These are phyloP conservation scores for Hypomyces rosellus DNA, from an alignment of 2,329 filamentous ascomycete genomes.

Conservation along the genomic window DNA sequence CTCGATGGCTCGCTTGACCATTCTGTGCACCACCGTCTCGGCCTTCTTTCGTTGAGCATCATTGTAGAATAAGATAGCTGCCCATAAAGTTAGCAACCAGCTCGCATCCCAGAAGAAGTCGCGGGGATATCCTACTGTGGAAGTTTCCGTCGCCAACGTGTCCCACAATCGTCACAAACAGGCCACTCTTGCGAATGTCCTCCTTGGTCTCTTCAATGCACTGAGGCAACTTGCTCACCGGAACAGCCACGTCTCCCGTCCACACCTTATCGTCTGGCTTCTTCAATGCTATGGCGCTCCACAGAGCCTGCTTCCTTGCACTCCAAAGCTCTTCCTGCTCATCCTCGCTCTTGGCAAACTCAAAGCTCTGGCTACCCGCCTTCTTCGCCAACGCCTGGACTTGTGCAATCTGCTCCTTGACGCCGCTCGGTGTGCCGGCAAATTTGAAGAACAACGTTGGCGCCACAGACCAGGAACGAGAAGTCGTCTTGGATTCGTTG, in stretches of 20 bases:
- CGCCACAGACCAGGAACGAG: constrained; percentile 61
- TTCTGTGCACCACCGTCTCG: constrained; percentile 68
- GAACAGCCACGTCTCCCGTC: constrained; percentile 83
- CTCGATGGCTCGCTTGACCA: constrained; percentile 81
- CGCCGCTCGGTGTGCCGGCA: constrained; percentile 58
- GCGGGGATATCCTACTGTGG: constrained; percentile 41
- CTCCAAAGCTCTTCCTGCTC: constrained; percentile 78
- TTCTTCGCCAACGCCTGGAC: constrained; percentile 58
- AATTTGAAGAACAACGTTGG: constrained; percentile 86
- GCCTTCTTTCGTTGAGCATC: constrained; percentile 61
- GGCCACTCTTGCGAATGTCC: constrained; percentile 36
- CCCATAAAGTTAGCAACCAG: not conserved
- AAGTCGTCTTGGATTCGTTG: constrained; percentile 60
- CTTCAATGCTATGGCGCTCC: constrained; percentile 67
- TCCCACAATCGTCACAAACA: constrained; percentile 53
- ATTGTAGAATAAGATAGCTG: constrained; percentile 53
- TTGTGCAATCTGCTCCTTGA: constrained; percentile 71
- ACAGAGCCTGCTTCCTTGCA: constrained; percentile 76
- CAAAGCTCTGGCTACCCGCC: constrained; percentile 61
- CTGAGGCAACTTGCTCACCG: constrained; percentile 64
- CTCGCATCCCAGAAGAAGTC: not conserved
- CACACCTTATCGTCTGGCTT: constrained; percentile 66
- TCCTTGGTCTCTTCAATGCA: constrained; percentile 68
- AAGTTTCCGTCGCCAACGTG: constrained; percentile 78
- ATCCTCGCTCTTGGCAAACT: constrained; percentile 63